A percentile compares a stretch with the other conserved stretches of the same genome.
phyloP scores from a whole-genome alignment of 257 asterid genomes.

The Knoxia roxburghii region DNA sequence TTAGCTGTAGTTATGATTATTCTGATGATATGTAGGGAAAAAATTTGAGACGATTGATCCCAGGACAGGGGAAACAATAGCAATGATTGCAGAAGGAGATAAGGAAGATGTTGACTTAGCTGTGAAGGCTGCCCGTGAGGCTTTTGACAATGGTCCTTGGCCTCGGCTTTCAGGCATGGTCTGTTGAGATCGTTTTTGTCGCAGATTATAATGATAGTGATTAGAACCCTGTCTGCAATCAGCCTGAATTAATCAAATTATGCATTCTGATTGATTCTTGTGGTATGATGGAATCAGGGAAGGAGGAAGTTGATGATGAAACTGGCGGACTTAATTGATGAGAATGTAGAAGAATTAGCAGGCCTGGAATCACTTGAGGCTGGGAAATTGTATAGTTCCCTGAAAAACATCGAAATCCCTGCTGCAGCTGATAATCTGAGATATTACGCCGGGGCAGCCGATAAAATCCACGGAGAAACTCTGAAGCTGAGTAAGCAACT shows the following conservation, averaged over 20 bases:
- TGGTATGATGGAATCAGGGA: slow-evolving; percentile 14
- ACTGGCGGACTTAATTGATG: slow-evolving; percentile 25
- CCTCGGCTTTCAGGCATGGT: slow-evolving; percentile 24
- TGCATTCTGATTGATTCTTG: not conserved
- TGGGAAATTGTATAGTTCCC: slow-evolving; percentile 14
- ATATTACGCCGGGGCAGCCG: slow-evolving; percentile 30
- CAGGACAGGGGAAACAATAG: slow-evolving; percentile 16
- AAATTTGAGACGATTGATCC: slow-evolving; percentile 26
- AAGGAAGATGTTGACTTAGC: slow-evolving; percentile 28
- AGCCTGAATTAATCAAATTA: not conserved
- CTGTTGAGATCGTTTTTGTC: not conserved
- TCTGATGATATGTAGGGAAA: slow-evolving; percentile 11
- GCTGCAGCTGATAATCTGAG: slow-evolving; percentile 18
- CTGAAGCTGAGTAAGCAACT: slow-evolving; percentile 22
- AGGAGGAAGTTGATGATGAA: slow-evolving; percentile 23
- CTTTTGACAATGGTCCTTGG: slow-evolving; percentile 33
- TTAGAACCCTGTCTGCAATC: not conserved
- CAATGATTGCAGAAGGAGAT: slow-evolving; percentile 28
- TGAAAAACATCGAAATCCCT: slow-evolving; percentile 19
- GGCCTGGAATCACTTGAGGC: slow-evolving; percentile 25
- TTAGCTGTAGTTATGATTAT: not conserved
- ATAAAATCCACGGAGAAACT: slow-evolving; percentile 34
- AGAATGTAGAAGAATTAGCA: slow-evolving; percentile 25
- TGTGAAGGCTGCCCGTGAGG: slow-evolving; percentile 26
- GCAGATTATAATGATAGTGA: not conserved